Evolutionary conservation across 2,329 filamentous ascomycete genomes (phyloP), one percentile per base, ranked within the genome.

Genomic region (Clarireedia hainanense): DNA sequence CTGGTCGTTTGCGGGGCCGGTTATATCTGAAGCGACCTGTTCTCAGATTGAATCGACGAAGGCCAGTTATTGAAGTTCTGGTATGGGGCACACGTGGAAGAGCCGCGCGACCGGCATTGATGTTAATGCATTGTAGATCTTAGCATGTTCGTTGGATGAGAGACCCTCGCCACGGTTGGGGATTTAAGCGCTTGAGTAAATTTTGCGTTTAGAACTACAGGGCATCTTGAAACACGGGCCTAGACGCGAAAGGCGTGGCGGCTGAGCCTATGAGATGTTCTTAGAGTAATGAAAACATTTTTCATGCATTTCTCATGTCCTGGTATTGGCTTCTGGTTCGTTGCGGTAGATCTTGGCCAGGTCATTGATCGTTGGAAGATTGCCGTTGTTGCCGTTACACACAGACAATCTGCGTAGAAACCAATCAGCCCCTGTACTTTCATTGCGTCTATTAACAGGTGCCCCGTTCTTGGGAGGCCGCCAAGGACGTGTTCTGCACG

Each of bases 1-100:
- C 30, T 47, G 23, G 23, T 50, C 47, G n/a, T 46, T 51, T 58
- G 58, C 47, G 43, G 59, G 56, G 63, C 63, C 62, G 64, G 34
- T 34, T 6, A 17, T 39, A 36, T 39, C 23, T 45, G 9, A 14
- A 47, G 20, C 30, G 30, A 34, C 36, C 37, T 43, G 42, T 43
- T 52, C 24, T 52, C 24, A 46, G 14, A 10, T 30, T 37, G 23
- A 56, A 47, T 30, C 9, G 24, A 37, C 24, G 24, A n/a, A 34
- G 34, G 12, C 54, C 54, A 52, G 40, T 56, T 48, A 56, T 52
- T 47, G 7, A 20, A 47, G 24, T 23, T 23, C 47, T 24, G 54
- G 54, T 47, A 43, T 56, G 3, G 26, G 34, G 43, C 48, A 17
- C 40, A 42, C 48, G 36, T 15, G 40, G 15, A 52, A 52, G 48